Percentiles rank a stretch among this genome's conserved stretches.
phyloP scores from a whole-genome alignment of 768 basidiomycete species.

The Kondoa subrosea region DNA sequence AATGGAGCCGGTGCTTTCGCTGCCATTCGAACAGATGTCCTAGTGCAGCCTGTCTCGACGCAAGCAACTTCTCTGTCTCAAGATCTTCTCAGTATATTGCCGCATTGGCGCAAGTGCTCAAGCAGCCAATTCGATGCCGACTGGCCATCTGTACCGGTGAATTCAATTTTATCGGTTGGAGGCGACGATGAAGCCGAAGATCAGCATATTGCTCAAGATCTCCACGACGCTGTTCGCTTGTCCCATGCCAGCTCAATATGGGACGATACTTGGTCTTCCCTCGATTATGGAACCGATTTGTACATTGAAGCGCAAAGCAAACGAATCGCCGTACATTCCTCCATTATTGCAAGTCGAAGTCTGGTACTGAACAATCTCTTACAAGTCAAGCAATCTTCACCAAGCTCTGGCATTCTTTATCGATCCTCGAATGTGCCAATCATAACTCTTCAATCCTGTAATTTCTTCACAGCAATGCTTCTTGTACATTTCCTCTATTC shows the following conservation, averaged over 20 bases:
- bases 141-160: conserved; percentile 16
- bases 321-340: conserved; percentile 46
- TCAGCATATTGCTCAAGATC: conserved; percentile 30
- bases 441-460: conserved; percentile 40
- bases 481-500: conserved; percentile 74
- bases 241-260: conserved; percentile 24
- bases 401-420: conserved; percentile 6
- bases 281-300: conserved; percentile 45
- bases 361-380: conserved; percentile 35
- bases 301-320: conserved; percentile 37
- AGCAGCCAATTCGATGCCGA: neutral
- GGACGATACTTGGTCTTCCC: conserved; percentile 22
- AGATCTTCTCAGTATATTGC: conserved; percentile 51
- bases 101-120: conserved; percentile 37
- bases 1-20: conserved; percentile 78
- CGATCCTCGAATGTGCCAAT: neutral
- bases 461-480: conserved; percentile 52
- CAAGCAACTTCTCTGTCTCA: conserved; percentile 45
- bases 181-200: conserved; percentile 23
- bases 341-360: conserved; percentile 50
- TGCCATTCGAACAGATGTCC: conserved; percentile 59
- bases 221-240: neutral
- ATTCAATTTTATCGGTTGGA: conserved; percentile 15
- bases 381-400: conserved; percentile 29
- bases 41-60: conserved; percentile 42